A percentile compares a stretch with the other conserved stretches of the same genome.
phyloP scores from a whole-genome alignment of 2,329 filamentous ascomycete species.

The Scytalidium sp. region DNA sequence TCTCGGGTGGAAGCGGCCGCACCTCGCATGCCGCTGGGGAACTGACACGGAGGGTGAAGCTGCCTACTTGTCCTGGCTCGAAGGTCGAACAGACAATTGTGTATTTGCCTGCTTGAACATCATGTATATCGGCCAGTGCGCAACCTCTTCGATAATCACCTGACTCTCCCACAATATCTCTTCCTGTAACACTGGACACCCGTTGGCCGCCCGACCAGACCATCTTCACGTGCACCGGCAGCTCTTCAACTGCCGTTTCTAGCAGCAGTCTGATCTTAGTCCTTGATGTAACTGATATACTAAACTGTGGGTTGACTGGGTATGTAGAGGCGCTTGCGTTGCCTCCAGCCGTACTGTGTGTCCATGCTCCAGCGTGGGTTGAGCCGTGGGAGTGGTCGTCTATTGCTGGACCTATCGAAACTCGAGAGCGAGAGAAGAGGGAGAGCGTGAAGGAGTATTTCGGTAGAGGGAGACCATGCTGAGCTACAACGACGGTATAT shows the following conservation, averaged over 20 bases:
- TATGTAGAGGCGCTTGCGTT: conserved; percentile 75
- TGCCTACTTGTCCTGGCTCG: conserved; percentile 71
- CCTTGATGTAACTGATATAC: conserved; percentile 52
- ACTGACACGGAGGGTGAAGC: conserved; percentile 73
- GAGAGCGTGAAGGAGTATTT: conserved; percentile 85
- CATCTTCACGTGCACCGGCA: conserved; percentile 81
- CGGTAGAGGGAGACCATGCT: conserved; percentile 71
- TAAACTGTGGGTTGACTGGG: conserved; percentile 84
- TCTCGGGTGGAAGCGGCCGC: conserved; percentile 64
- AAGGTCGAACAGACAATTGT: conserved; percentile 91
- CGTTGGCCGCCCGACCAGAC: conserved; percentile 75
- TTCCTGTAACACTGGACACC: conserved; percentile 64
- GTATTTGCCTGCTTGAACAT: conserved; percentile 70
- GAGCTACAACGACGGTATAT: conserved; percentile 67
- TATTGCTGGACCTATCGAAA: conserved; percentile 59
- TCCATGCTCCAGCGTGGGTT: conserved; percentile 70
- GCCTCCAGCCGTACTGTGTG: conserved; percentile 75
- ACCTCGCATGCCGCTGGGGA: conserved; percentile 56
- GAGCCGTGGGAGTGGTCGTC: conserved; percentile 36
- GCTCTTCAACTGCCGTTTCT: conserved; percentile 60
- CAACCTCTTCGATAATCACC: conserved; percentile 86
- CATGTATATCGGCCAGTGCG: conserved; percentile 61
- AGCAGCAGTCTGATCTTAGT: conserved; percentile 72
- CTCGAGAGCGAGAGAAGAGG: conserved; percentile 65
- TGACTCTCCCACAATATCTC: conserved; percentile 78